Evolutionary conservation across 495 filamentous ascomycete species (phyloP), one percentile per base, ranked within the genome.

Genomic region (Bathelium albidoporum): DNA sequence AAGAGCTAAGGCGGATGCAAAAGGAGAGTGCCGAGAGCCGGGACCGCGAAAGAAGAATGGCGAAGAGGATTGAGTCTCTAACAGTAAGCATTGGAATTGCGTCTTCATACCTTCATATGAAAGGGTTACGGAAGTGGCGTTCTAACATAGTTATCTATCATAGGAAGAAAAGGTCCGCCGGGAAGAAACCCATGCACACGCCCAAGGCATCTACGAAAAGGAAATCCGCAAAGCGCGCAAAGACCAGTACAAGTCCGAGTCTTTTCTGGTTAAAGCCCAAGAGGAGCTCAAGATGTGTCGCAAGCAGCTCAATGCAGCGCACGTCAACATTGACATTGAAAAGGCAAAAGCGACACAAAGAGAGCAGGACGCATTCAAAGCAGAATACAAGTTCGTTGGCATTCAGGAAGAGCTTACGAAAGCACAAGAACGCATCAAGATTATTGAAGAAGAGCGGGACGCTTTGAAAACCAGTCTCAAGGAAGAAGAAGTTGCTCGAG

Each of bases 161-260:
- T 67, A 89, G 86, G 90, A 93, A 74, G 89, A 89, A 68, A 81
- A 89, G 49, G 85, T 87, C 34, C 79, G 83, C 24, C 78, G 82
- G 18, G 91, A 93, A 76, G 88, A 93, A 70, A 86, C 86, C 16
- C 82, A 89, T 67, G 82, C 81, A 18, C 85, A 90, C 70, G 86
- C 89, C 62, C 80, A 87, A 71, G 71, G 83, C 26, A 74, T 91
- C 29, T 93, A 88, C 77, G 89, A 95, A 73, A 95, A 94, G 69
- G 90, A 95, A 71, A 85, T 93, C 39, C 78, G 88, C 53, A 84
- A 87, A 58, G 83, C 87, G n/a, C 79, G 88, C 32, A 95, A 93
- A 73, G 90, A 94, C 68, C 86, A 87, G 0, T 95, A 90, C 77
- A 93, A 90, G 59, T 83, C 87, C 2, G 89, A 89, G 14, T 91